Base-by-base conservation (phyloP, 306 rosid genomes). In the Lithocarpus polystachyus region DNA sequence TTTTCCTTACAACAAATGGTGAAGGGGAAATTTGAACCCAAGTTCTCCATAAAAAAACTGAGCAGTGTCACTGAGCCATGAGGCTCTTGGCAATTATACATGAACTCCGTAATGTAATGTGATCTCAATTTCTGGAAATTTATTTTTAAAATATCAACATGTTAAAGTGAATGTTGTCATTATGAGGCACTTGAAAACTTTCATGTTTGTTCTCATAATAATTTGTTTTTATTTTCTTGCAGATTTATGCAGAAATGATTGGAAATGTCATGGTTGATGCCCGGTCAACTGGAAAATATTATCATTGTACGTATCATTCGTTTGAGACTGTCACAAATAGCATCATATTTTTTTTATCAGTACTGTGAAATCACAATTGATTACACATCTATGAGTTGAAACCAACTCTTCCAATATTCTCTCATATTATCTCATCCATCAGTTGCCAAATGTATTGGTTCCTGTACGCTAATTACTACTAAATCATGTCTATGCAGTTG, bases 191-290 rank as follows among this genome's bases (percentile, higher is more conserved):
- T 35, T 19, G 26, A 35, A 35, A 68, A 33, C 53, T 68, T 68
- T 6, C 72, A 19, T 35, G 8, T 6, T 35, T 26, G 22, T 29
- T 22, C 13, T 48, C n/a, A 11, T 77, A 52, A 62, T 45, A 4
- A 78, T 48, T 52, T 56, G 37, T 31, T 81, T 68, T 79, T 76
- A 73, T 70, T 64, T 37, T 59, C 51, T 68, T 84, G 82, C 93
- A 95, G 99, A 93, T 95, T 85, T 95, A 95, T 73, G 83, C 99
- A n/a, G 99, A 95, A 90, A 93, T 93, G 99, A 95, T 95, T 82
- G 99, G 99, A 80, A 95, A 95, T 88, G 97, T 95, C 83, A 95
- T 95, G 98, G 82, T 88, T 28, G 99, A 95, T 90, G 99, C 99
- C 26, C 91, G 97, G 62, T 95, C 99, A 79, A 95, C 98, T 22